phyloP scores from a whole-genome alignment of 1,284 basidiomycete genomes.

The Heliocybe sulcata region DNA sequence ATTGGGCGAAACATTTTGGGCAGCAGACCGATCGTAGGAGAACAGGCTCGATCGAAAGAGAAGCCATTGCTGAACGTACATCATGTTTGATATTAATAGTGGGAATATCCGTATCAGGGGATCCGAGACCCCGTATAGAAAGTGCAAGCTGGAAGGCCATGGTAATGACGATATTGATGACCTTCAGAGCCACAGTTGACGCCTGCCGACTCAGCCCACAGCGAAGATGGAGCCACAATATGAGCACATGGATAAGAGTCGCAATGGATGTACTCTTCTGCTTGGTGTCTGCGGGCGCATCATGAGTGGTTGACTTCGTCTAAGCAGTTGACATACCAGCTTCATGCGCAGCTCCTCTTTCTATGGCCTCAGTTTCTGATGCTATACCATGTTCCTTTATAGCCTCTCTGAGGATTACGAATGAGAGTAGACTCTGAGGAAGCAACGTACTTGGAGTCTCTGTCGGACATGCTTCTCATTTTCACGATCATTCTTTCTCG shows the following conservation, averaged over 20 bases:
- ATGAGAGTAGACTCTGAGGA: no score
- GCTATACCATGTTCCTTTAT: no score
- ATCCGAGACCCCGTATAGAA: neutral
- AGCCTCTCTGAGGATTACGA: no score
- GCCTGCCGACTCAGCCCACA: neutral
- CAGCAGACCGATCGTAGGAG: neutral
- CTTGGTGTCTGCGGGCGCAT: neutral
- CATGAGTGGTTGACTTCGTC: neutral
- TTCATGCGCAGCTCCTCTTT: neutral
- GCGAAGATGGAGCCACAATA: neutral
- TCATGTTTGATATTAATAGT: neutral
- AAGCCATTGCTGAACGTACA: neutral
- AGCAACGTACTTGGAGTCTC: no score
- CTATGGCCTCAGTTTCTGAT: no score
- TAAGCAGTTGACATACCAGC: neutral
- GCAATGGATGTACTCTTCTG: neutral
- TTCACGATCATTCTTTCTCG: no score
- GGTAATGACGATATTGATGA: neutral
- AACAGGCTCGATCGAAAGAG: neutral
- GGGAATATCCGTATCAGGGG: neutral
- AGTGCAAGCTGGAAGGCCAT: neutral
- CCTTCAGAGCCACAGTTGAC: neutral
- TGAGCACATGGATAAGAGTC: neutral
- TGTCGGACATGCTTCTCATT: no score
- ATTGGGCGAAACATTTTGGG: neutral